Evolutionary conservation across 202 grass and related monocot genomes (phyloP).

Genomic region (Cymbopogon flexuosus): DNA sequence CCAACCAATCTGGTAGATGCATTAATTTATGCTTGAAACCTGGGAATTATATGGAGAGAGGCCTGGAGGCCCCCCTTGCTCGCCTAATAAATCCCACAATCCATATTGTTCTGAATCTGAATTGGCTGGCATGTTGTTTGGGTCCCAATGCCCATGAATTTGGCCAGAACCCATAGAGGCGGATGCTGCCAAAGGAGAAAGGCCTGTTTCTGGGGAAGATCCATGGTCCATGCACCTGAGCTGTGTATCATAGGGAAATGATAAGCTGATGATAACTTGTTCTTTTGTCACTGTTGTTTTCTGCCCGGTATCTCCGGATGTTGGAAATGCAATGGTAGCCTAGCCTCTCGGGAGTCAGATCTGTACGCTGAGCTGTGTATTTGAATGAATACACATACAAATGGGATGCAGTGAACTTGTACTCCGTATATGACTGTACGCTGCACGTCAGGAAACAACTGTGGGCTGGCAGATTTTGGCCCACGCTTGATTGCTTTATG

Average conservation of each 20-base stretch:
- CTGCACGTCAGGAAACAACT: too few species aligned
- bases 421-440: too few species aligned
- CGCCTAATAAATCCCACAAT: background rate
- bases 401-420: too few species aligned
- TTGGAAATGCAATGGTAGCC: too few species aligned
- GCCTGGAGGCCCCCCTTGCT: background rate
- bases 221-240: background rate
- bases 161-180: background rate
- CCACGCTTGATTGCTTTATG: too few species aligned
- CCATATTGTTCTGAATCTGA: background rate
- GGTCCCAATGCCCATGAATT: background rate
- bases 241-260: constrained; percentile 1
- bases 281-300: background rate
- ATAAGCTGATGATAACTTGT: background rate
- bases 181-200: constrained; percentile 12
- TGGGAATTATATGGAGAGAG: background rate
- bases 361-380: too few species aligned
- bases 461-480: too few species aligned
- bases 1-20: background rate
- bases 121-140: background rate
- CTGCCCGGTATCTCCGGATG: background rate
- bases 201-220: background rate
- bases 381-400: too few species aligned
- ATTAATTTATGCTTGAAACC: too few species aligned
- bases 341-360: too few species aligned